Conservation (phyloP, 805 yeast species). For the Wickerhamiella bombiphila region DNA sequence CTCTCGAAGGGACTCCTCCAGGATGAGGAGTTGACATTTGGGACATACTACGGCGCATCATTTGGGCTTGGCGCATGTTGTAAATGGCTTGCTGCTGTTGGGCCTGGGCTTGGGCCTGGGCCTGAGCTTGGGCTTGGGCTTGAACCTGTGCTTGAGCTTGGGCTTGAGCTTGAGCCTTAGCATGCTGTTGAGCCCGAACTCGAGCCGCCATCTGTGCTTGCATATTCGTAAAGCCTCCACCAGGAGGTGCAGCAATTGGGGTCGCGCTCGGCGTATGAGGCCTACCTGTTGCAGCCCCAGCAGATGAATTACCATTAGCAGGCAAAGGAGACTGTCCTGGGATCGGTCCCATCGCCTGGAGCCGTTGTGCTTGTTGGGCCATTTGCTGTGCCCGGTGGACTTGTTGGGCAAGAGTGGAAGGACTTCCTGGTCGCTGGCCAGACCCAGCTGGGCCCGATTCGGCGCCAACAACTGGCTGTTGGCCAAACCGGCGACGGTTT, state of each 20-base stretch:
- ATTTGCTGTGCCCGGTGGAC: constrained; percentile 13
- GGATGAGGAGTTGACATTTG: background rate
- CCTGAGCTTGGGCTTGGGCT: constrained; percentile 4
- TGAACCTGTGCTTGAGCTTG: constrained; percentile 2
- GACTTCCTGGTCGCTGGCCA: constrained; percentile 5
- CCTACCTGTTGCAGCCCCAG: too few species aligned
- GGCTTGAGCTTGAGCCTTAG: constrained; percentile 6
- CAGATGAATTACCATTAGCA: too few species aligned
- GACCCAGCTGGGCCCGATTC: background rate
- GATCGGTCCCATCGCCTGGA: background rate
- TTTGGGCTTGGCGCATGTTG: background rate
- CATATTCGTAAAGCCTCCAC: background rate
- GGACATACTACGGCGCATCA: background rate
- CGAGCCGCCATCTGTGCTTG: constrained; percentile 6
- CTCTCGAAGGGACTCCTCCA: too few species aligned
- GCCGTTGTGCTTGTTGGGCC: constrained; percentile 4
- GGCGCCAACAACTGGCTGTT: background rate
- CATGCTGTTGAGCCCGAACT: constrained; percentile 16
- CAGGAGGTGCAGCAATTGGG: background rate
- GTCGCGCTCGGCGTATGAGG: too few species aligned
- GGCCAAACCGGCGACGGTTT: constrained; percentile 3
- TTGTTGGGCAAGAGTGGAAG: constrained; percentile 12
- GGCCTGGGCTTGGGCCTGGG: constrained; percentile 2
- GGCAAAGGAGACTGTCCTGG: background rate
- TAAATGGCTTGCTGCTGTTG: constrained; percentile 3